Conservation (phyloP, 257 asterid species). For the Vinca minor region DNA sequence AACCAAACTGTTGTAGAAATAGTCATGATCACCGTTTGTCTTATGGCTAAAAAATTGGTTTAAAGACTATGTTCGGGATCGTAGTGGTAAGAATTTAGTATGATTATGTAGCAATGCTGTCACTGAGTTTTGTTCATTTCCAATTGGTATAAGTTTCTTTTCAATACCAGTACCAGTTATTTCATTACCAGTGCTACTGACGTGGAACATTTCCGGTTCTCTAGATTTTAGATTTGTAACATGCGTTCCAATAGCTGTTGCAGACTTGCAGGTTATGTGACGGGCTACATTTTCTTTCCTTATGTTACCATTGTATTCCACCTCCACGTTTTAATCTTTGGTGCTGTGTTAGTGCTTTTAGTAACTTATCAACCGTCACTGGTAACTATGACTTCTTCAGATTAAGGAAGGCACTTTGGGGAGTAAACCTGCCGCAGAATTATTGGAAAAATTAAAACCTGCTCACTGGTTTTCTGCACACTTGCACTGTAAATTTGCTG, state of each 20-base stretch:
- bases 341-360: background rate
- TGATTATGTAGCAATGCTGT: background rate
- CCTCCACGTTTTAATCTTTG: background rate
- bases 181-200: background rate
- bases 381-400: constrained; percentile 30
- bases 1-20: background rate
- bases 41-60: background rate
- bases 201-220: constrained; percentile 1
- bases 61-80: background rate
- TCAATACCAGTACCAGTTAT: background rate
- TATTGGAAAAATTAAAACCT: constrained; percentile 75
- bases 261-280: background rate
- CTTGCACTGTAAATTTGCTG: constrained; percentile 93
- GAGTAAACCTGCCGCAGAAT: constrained; percentile 75
- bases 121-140: background rate
- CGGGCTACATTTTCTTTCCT: background rate
- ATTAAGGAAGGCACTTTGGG: constrained; percentile 72
- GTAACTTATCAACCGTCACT: constrained; percentile 10
- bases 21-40: background rate
- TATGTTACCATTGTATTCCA: background rate
- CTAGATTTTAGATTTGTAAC: background rate
- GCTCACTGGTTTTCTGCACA: constrained; percentile 92
- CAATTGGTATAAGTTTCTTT: background rate
- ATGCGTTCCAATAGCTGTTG: background rate
- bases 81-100: background rate